Conservation (phyloP, 164 flowering plant genomes). For the Echeveria elegans region DNA sequence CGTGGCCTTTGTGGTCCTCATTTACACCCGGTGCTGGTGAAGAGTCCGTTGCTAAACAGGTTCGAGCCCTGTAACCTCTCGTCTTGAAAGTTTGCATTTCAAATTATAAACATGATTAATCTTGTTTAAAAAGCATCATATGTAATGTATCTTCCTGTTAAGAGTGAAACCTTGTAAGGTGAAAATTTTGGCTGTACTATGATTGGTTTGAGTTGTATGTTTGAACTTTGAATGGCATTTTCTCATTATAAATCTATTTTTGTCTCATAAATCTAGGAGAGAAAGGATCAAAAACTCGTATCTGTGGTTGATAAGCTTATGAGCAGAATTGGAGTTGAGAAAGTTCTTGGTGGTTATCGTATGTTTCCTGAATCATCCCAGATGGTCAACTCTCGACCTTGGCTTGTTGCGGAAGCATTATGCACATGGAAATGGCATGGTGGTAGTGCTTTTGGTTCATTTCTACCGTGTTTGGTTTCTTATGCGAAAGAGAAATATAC, state of each 20-base stretch:
- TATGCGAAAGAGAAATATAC: constrained; percentile 29
- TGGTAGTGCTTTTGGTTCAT: constrained; percentile 55
- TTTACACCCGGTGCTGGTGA: constrained; percentile 22
- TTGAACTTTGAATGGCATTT: not conserved
- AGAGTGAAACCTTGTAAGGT: not conserved
- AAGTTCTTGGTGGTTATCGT: constrained; percentile 38
- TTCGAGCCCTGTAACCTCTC: constrained; percentile 9
- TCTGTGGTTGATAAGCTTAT: constrained; percentile 61
- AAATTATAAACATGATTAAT: not conserved
- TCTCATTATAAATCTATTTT: not conserved
- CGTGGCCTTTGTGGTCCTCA: constrained; percentile 56
- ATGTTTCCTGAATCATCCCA: constrained; percentile 18
- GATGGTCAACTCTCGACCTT: constrained; percentile 34
- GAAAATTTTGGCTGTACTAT: not conserved
- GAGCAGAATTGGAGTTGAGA: constrained; percentile 41
- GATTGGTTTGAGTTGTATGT: not conserved
- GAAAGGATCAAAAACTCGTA: constrained; percentile 30
- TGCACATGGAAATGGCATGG: constrained; percentile 93
- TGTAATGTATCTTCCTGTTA: not conserved
- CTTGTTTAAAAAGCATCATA: not conserved
- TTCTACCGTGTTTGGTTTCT: constrained; percentile 47
- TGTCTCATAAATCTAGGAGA: constrained; percentile 32
- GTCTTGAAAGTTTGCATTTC: not conserved
- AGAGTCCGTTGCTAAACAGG: constrained; percentile 19
- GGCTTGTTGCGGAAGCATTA: constrained; percentile 89